Evolutionary conservation across 371 early-diverging fungal species (phyloP), one percentile per base, ranked within the genome.

Genomic region (Actinomucor elegans): DNA sequence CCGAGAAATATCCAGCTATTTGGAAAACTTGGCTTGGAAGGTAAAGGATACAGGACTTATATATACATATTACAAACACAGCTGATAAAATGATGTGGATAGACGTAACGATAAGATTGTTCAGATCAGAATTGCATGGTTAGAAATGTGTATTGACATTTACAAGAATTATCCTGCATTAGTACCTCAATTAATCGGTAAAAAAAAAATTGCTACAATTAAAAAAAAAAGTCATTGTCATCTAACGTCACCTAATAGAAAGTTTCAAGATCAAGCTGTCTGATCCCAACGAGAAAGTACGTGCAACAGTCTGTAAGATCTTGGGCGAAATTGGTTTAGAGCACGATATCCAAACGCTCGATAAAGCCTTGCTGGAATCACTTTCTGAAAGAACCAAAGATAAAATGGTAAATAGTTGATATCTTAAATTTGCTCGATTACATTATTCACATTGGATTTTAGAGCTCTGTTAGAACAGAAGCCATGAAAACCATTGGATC

Each of bases 241-340:
- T 26, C 5, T 9, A 41, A 26, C 23, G 23, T 26, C 3, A 41
- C 12, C 8, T 42, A 4, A 21, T 54, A 59, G 88, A 75, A 5
- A 72, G 79, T 4, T 62, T 95, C n/a, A 79, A 69, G 21, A 81
- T 84, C 40, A 93, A 91, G 62, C 59, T 94, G 18, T 62, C 81
- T 12, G 98, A 98, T 66, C 91, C 93, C 0, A 97, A 98, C 48
- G 97, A 98, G 28, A 92, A 91, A 59, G 94, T 98, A 9, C 89
- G 98, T 5, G 64, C 82, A 21, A 80, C 85, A 1, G 84, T 83
- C 0, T 88, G 94, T 63, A 83, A 80, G 57, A 62, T 85, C 1
- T 59, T 96, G 17, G 83, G 83, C 8, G 66, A 76, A 34, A 61
- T 96, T 21, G 87, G 85, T 29, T 40, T 23, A 2, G 80, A 80